Conservation (phyloP, 768 basidiomycete species). For the Mycena capillaripes region DNA sequence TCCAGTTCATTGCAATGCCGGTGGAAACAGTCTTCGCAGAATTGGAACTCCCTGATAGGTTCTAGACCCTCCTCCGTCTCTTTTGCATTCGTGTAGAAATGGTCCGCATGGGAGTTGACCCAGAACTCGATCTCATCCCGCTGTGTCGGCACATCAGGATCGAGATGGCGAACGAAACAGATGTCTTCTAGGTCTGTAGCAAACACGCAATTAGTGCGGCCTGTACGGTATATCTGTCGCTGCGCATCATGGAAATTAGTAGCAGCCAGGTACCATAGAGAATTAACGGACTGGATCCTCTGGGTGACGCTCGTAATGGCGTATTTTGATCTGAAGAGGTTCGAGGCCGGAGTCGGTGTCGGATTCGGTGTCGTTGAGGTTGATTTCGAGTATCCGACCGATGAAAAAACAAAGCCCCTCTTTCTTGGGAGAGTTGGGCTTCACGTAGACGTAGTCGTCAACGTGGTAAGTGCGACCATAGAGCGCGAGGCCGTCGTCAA, state of each 20-base stretch:
- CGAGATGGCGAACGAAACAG: conserved; percentile 61
- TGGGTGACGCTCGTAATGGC: conserved; percentile 57
- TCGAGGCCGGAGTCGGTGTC: not conserved
- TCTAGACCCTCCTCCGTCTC: conserved; percentile 41
- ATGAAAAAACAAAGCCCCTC: conserved; percentile 56
- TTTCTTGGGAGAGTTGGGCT: conserved; percentile 43
- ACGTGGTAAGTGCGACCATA: conserved; percentile 66
- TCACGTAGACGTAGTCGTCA: conserved; percentile 74
- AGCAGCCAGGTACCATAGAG: not conserved
- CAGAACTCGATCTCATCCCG: conserved; percentile 57
- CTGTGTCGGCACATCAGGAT: conserved; percentile 35
- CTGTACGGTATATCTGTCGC: conserved; percentile 60
- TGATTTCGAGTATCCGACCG: conserved; percentile 66
- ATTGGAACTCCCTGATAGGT: not conserved
- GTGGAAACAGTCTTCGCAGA: conserved; percentile 57
- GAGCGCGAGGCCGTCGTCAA: conserved; percentile 54
- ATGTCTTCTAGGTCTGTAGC: conserved; percentile 64
- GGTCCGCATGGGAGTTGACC: conserved; percentile 65
- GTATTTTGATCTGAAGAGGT: conserved; percentile 45
- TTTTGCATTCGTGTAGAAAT: conserved; percentile 66
- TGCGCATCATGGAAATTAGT: conserved; percentile 32
- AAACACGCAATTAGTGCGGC: conserved; percentile 44
- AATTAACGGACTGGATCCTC: conserved; percentile 7
- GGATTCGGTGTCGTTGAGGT: conserved; percentile 22
- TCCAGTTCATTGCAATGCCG: conserved; percentile 48